Conservation (phyloP, 2,329 filamentous ascomycete genomes). For the Beauveria varroae region DNA sequence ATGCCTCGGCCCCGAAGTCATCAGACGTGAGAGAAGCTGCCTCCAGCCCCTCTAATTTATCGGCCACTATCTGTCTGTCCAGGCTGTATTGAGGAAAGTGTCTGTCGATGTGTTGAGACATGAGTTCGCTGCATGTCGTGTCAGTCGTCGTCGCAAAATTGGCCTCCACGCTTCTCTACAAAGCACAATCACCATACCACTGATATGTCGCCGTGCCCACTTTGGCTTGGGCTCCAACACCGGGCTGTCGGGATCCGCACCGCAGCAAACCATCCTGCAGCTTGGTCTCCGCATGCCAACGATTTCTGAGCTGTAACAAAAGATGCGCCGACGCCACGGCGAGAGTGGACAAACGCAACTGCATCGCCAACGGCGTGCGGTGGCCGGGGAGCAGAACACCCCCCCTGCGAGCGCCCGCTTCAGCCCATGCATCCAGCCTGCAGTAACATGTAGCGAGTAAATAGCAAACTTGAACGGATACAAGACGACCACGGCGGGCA, state of each 20-base stretch:
- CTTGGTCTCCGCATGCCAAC: not conserved
- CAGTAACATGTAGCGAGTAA: not conserved
- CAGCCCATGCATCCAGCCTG: constrained; percentile 4
- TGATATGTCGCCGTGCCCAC: not conserved
- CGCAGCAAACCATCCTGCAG: not conserved
- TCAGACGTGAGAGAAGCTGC: not conserved
- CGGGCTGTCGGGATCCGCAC: constrained; percentile 10
- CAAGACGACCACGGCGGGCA: not conserved
- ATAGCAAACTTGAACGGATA: not conserved
- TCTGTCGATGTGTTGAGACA: not conserved
- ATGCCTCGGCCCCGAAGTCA: not conserved
- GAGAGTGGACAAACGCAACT: not conserved
- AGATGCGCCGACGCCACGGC: constrained; percentile 2
- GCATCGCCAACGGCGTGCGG: constrained; percentile 3
- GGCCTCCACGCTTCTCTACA: not conserved
- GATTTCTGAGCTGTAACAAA: constrained; percentile 11
- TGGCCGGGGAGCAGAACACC: not conserved
- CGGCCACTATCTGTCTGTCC: not conserved
- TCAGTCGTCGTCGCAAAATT: not conserved
- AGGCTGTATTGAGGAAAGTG: not conserved
- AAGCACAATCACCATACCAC: not conserved
- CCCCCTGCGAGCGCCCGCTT: not conserved
- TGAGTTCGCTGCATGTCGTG: not conserved
- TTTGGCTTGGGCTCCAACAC: not conserved
- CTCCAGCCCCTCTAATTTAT: not conserved